These are phyloP conservation scores for Hypoxylon sp. DNA, from an alignment of 2,329 filamentous ascomycete species.

Conservation along the genomic window DNA sequence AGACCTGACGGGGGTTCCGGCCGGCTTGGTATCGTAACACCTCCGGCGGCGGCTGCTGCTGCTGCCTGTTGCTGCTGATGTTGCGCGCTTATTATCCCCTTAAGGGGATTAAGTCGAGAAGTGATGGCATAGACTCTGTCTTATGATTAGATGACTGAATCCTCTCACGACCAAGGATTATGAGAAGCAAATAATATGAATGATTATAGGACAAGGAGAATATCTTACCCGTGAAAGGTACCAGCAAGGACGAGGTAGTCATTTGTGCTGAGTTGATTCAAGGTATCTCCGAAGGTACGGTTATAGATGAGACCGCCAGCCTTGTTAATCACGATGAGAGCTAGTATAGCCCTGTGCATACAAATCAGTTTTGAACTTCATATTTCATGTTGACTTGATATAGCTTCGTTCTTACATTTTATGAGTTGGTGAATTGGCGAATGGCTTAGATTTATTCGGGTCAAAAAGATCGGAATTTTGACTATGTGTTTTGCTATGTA, in stretches of 20 bases:
- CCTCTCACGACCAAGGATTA: constrained; percentile 1
- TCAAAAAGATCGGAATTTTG: neutral
- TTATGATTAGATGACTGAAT: constrained; percentile 27
- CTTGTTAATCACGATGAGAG: constrained; percentile 98
- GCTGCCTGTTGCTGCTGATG: constrained; percentile 48
- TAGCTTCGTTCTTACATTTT: constrained; percentile 22
- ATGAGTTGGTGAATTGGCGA: too few relatives aligned
- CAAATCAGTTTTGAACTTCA: constrained; percentile 13
- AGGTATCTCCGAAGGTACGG: constrained; percentile 85
- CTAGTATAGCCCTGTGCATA: constrained; percentile 85
- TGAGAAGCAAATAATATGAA: too few relatives aligned
- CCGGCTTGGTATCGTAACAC: constrained; percentile 53
- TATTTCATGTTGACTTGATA: neutral
- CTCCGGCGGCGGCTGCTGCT: constrained; percentile 28
- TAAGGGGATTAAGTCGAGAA: constrained; percentile 67
- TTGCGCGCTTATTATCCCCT: constrained; percentile 39
- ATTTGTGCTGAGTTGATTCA: constrained; percentile 91
- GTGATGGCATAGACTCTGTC: constrained; percentile 74
- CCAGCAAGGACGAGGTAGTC: constrained; percentile 97
- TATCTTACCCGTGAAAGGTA: constrained; percentile 87
- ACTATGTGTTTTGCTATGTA: neutral
- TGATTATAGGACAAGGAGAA: constrained; percentile 23
- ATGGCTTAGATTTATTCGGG: too few relatives aligned
- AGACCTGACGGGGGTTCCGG: constrained; percentile 77
- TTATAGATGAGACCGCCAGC: constrained; percentile 96